Evolutionary conservation across 352 stramenopile species (phyloP).

Genomic region (Plasmopara viticola): DNA sequence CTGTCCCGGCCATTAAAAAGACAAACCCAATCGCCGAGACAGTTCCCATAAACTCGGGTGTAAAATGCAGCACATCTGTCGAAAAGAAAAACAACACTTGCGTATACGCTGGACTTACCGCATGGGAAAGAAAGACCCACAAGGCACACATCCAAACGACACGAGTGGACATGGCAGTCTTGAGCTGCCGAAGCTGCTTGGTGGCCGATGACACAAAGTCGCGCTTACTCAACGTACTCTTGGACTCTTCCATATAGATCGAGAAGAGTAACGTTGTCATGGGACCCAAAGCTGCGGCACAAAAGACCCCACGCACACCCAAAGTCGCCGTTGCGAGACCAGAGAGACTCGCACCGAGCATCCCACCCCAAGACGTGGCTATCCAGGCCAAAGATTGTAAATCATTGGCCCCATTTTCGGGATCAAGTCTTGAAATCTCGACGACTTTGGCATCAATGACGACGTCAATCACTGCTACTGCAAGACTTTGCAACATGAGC

Average conservation of each 20-base stretch:
- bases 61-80: slow-evolving; percentile 93
- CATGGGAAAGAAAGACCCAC: slow-evolving; percentile 94
- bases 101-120: slow-evolving; percentile 89
- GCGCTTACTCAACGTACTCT: slow-evolving; percentile 30
- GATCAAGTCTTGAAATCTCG: slow-evolving; percentile 86
- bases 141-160: slow-evolving; percentile 93
- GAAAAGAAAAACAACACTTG: slow-evolving; percentile 95
- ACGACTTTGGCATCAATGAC: slow-evolving; percentile 96
- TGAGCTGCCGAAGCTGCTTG: slow-evolving; percentile 57
- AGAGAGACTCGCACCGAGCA: slow-evolving; percentile 91
- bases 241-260: slow-evolving; percentile 82
- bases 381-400: slow-evolving; percentile 95
- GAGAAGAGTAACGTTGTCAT: slow-evolving; percentile 88
- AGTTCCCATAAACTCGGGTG: slow-evolving; percentile 91
- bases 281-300: slow-evolving; percentile 83
- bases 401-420: slow-evolving; percentile 82
- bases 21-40: slow-evolving; percentile 74
- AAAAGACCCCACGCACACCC: slow-evolving; percentile 89
- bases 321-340: slow-evolving; percentile 86
- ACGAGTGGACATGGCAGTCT: slow-evolving; percentile 72
- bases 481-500: slow-evolving; percentile 80
- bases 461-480: slow-evolving; percentile 94
- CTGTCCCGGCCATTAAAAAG: slow-evolving; percentile 73
- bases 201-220: slow-evolving; percentile 50
- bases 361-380: slow-evolving; percentile 85